Evolutionary conservation across 2,329 filamentous ascomycete species (phyloP), one percentile per base, ranked within the genome.

Genomic region (Colletotrichum sp.): DNA sequence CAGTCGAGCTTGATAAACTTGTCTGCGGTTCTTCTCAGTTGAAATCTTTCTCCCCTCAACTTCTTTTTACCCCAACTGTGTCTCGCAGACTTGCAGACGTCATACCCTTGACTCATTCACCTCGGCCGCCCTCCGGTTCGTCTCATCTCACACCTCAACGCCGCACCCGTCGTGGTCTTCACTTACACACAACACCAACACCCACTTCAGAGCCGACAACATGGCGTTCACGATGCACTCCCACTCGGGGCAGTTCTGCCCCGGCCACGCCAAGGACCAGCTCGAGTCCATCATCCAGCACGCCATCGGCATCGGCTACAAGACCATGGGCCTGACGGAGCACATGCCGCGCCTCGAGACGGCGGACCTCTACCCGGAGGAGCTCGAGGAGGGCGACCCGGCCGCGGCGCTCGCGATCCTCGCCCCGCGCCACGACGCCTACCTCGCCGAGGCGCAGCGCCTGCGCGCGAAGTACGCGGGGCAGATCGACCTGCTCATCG

Each of bases 181-280:
- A 68, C 65, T 64, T 60, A 74, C 63, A 60, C 43, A 65, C 15
- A 32, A 74, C 63, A 38, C 26, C 64, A 18, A 21, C 55, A 52
- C 16, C 18, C 48, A 18, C n/a, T 24, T 2, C n/a, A 57, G 2
- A 38, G 43, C 43, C 43, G 43, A 52, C 43, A 52, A 52, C 0
- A 99, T 99, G 97, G 96, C 96, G 3, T 98, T 98, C 87, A 98
- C 97, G 6, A 98, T 99, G 88, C 97, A 99, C 86, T 98, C 95
- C 82, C 97, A 99, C 87, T 99, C 97, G 48, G 97, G 97, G 78
- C 95, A 99, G 84, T 99, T 99, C 88, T 99, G 97, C 87, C 93
- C 93, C 12, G 92, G 94, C 80, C 97, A 99, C 87, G 97, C 97
- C 67, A 92, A 94, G 82, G 92, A 98, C 83, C 90, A 92, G 24